Percentiles rank a stretch among this genome's conserved stretches.
Conservation (phyloP, 306 rosid species). For the Lablab purpureus region DNA sequence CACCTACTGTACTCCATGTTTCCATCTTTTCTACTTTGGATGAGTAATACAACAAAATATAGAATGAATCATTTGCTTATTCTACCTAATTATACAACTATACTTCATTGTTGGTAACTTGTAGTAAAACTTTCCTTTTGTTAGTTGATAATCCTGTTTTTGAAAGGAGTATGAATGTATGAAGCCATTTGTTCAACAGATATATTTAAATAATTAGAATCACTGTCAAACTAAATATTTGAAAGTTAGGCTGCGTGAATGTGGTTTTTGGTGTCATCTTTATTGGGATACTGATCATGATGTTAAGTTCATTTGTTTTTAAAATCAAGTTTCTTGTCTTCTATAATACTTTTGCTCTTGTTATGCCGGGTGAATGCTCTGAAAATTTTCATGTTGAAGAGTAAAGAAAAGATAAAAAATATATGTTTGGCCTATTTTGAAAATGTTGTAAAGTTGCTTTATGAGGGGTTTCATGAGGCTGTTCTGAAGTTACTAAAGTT, state of each 20-base stretch:
- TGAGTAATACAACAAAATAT: constrained; percentile 5
- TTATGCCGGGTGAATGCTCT: constrained; percentile 3
- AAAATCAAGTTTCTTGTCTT: neutral
- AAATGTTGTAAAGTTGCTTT: constrained; percentile 10
- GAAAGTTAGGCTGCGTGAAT: constrained; percentile 5
- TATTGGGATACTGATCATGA: constrained; percentile 1
- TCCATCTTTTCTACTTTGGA: constrained; percentile 24
- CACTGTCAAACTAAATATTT: constrained; percentile 6
- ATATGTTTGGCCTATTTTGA: constrained; percentile 19
- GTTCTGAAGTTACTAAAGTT: constrained; percentile 1
- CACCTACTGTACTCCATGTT: constrained; percentile 26
- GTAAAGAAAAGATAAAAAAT: neutral
- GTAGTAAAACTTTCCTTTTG: neutral
- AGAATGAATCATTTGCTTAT: constrained; percentile 19
- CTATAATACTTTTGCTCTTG: constrained; percentile 5
- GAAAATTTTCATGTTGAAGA: constrained; percentile 4
- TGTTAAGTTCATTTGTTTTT: neutral
- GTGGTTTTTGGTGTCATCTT: constrained; percentile 17
- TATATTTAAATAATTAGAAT: constrained; percentile 32
- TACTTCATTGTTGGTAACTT: constrained; percentile 1
- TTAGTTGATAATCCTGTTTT: constrained; percentile 24
- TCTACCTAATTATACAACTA: neutral
- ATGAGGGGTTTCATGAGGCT: neutral
- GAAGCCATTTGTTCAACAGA: constrained; percentile 15
- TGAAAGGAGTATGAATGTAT: constrained; percentile 2